Base-by-base conservation (phyloP, 148 eudicot genomes). In the Chenopodium quinoa region DNA sequence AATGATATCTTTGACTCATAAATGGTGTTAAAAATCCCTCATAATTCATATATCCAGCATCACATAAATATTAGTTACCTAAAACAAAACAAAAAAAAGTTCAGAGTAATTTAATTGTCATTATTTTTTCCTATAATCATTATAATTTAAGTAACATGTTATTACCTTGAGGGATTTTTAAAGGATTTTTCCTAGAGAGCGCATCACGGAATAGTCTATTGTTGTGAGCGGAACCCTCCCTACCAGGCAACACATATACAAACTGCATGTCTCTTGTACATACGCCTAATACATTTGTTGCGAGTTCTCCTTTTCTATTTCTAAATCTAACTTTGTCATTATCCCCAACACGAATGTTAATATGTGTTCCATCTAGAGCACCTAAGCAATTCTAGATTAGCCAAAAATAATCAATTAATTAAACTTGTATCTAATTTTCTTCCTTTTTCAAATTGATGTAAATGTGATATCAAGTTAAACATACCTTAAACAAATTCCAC, bases 1-100 rank as follows among this genome's bases (percentile, higher is more conserved):
- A 47, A 47, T 47, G 50, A 47, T 47, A 47, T 46, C 48, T 46
- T 46, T 46, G 48, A 46, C 68, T 68, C 32, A 32, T 71, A 79
- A 79, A 78, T 70, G 68, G 82, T 56, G 82, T 79, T n/a, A 79
- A 71, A 71, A 79, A 70, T 8, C 54, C 76, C 52, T 71, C 82
- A 58, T 76, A 79, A 50, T 56, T 70, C 82, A 79, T 46, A 46
- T 46, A 46, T 5, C 48, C 48, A 46, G 48, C 48, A 9, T 46
- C 48, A 46, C 48, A 46, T 5, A 46, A 1, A 46, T 46, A 7
- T 9, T 27, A 27, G 29, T 27, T 27, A 27, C 29, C 29, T 27
- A 27, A 31, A 31, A 31, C 1, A 46, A 46, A 6, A 46, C 29
- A 46, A 46, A 46, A 46, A 46, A 46, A 2, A n/a, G 48, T 46